phyloP scores from a whole-genome alignment of 2,329 filamentous ascomycete genomes.

The Claviceps spartinae region DNA sequence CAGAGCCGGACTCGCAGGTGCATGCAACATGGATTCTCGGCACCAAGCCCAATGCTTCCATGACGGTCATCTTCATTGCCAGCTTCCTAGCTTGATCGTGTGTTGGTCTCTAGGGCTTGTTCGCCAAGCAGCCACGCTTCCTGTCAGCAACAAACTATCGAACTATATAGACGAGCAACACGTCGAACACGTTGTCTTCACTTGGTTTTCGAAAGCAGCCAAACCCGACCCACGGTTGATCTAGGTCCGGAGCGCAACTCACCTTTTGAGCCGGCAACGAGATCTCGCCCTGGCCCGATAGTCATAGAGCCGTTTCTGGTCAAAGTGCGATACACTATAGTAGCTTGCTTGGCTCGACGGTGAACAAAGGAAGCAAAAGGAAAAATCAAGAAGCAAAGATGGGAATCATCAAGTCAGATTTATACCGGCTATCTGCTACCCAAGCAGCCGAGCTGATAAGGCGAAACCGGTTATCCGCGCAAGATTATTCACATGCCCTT shows the following conservation, averaged over 20 bases:
- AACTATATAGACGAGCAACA: background rate
- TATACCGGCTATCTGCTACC: conserved; percentile 3
- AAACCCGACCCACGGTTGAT: background rate
- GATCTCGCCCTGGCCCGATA: background rate
- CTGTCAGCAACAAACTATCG: background rate
- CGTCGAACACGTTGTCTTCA: background rate
- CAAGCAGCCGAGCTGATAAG: conserved; percentile 7
- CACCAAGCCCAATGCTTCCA: background rate
- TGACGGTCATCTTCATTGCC: background rate
- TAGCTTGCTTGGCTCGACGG: background rate
- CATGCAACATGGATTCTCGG: conserved; percentile 1
- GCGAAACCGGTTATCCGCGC: conserved; percentile 26
- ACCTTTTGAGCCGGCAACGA: background rate
- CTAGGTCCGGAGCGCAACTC: no score
- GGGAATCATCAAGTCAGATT: conserved; percentile 1
- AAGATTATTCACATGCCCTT: conserved; percentile 33
- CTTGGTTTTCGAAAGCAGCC: background rate
- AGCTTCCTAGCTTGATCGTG: background rate
- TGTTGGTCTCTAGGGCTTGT: background rate
- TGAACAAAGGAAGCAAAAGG: background rate
- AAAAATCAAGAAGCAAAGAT: background rate
- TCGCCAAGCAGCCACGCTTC: background rate
- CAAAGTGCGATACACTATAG: background rate
- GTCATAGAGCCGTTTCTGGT: background rate
- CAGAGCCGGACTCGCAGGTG: background rate